phyloP scores from a whole-genome alignment of 192 early-diverging fungal genomes.

The Coemansia pectinata region DNA sequence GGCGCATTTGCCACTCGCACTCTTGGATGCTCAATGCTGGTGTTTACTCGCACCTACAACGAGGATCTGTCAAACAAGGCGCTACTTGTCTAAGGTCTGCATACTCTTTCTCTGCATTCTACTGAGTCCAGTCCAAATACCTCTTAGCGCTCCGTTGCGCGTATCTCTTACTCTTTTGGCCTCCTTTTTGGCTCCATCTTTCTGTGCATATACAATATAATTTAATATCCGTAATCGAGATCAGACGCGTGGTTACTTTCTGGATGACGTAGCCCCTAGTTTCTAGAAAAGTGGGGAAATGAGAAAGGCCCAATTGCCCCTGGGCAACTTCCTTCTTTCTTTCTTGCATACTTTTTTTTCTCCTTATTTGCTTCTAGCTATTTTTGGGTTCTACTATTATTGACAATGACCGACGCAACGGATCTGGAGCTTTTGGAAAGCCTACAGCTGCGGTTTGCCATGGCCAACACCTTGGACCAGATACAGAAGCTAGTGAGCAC shows the following conservation, averaged over 20 bases:
- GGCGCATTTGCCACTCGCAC: constrained; percentile 67
- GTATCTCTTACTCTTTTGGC: not conserved
- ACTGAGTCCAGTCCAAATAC: too few species aligned
- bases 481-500: constrained; percentile 55
- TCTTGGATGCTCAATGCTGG: constrained; percentile 62
- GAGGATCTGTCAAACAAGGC: constrained; percentile 37
- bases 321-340: not conserved
- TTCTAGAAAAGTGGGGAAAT: not conserved
- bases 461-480: constrained; percentile 59
- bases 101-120: too few species aligned
- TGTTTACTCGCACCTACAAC: constrained; percentile 56
- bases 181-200: not conserved
- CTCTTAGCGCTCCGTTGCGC: not conserved
- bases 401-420: constrained; percentile 14
- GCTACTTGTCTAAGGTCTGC: constrained; percentile 3
- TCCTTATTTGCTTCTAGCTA: not conserved
- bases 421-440: constrained; percentile 63
- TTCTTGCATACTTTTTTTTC: not conserved
- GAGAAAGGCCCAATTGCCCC: not conserved
- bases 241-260: not conserved
- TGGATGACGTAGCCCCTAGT: not conserved
- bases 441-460: constrained; percentile 65
- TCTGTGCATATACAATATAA: not conserved
- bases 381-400: not conserved
- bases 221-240: not conserved